phyloP scores from a whole-genome alignment of 164 flowering plant genomes.

The Macadamia tetraphylla region DNA sequence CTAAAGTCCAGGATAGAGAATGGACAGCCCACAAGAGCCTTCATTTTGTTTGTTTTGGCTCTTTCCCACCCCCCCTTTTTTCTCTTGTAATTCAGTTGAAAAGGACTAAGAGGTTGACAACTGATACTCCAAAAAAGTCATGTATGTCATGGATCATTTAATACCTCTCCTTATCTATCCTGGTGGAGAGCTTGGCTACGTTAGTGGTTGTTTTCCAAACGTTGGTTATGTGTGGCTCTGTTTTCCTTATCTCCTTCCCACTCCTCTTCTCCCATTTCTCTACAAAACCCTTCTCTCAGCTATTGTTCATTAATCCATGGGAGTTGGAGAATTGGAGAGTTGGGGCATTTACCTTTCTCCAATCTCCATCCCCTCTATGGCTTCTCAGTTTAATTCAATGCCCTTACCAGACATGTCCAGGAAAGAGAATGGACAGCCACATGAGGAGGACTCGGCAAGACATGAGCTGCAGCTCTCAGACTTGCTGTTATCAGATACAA shows the following conservation, averaged over 20 bases:
- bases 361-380: conserved; percentile 12
- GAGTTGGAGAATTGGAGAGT: neutral
- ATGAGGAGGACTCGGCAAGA: conserved; percentile 25
- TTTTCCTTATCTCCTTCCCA: conserved; percentile 62
- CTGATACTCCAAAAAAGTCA: no score
- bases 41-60: no score
- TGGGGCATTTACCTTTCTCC: conserved; percentile 19
- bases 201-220: conserved; percentile 27
- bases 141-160: no score
- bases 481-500: conserved; percentile 30
- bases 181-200: conserved; percentile 28
- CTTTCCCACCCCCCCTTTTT: no score
- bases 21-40: no score
- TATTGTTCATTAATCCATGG: neutral
- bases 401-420: conserved; percentile 30
- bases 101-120: no score
- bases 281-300: neutral
- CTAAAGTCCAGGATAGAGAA: no score
- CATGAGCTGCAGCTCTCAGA: conserved; percentile 56
- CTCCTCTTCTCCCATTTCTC: conserved; percentile 1
- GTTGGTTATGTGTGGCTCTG: conserved; percentile 80
- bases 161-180: neutral
- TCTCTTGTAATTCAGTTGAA: no score
- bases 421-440: conserved; percentile 26
- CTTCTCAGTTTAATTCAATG: neutral